Conservation (phyloP, 257 asterid species). For the Solanum pinnatisectum region DNA sequence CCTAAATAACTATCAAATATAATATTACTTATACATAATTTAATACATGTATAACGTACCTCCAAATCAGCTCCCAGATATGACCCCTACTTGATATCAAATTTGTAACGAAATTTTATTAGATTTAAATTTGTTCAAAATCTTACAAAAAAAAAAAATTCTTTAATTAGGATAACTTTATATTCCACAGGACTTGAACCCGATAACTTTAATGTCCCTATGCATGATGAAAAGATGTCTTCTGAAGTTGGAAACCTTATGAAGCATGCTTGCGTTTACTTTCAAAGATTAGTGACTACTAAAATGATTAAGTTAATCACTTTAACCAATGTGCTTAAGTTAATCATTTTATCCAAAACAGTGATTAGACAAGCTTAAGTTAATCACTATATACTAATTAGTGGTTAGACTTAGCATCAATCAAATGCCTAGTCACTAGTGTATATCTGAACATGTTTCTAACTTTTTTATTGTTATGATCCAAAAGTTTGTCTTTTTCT, state of each 20-base stretch:
- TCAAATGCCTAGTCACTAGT: background rate
- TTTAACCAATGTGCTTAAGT: background rate
- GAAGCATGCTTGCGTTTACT: background rate
- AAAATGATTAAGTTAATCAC: background rate
- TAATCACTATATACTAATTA: background rate
- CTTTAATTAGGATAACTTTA: background rate
- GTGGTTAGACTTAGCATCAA: background rate
- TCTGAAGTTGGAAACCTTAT: background rate
- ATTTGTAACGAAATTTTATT: background rate
- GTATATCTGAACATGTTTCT: background rate
- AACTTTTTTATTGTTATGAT: background rate
- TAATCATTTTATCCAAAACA: background rate
- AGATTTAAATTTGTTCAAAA: background rate
- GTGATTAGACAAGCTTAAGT: background rate
- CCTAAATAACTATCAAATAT: too few relatives aligned
- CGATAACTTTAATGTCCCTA: background rate
- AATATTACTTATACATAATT: too few relatives aligned
- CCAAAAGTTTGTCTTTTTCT: background rate
- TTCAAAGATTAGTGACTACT: background rate
- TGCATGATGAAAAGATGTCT: background rate
- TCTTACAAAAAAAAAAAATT: accelerated
- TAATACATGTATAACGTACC: too few relatives aligned
- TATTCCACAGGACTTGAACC: background rate
- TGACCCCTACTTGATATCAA: background rate
- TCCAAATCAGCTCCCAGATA: too few relatives aligned